phyloP scores from a whole-genome alignment of 768 basidiomycete species.

The Lactifluus rugatus region DNA sequence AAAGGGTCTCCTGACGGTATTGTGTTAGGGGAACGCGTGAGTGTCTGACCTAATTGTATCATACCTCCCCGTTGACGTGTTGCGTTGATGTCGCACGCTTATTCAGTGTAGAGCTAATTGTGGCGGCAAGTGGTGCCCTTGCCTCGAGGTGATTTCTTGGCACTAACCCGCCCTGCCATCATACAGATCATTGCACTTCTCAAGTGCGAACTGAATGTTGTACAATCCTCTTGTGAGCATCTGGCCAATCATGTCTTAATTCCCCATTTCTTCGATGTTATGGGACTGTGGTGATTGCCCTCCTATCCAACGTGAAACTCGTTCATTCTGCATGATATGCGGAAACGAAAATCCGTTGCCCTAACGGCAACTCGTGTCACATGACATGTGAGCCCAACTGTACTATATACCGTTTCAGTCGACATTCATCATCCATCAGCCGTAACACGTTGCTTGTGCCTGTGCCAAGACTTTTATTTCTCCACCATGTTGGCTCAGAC shows the following conservation, averaged over 20 bases:
- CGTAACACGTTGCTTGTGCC: not conserved
- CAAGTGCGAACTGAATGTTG: conserved; percentile 36
- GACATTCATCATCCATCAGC: not conserved
- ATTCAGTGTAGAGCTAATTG: conserved; percentile 34
- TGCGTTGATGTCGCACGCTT: not conserved
- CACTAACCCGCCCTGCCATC: conserved; percentile 8
- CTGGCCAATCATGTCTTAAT: not conserved
- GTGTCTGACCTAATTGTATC: not conserved
- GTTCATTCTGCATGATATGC: not conserved
- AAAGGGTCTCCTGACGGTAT: not conserved
- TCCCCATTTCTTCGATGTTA: not conserved
- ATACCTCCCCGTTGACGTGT: not conserved
- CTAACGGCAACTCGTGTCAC: not conserved
- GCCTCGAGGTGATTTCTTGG: not conserved
- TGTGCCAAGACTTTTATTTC: not conserved
- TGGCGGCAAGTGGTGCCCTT: conserved; percentile 27
- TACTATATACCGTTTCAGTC: not conserved
- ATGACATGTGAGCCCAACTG: not conserved
- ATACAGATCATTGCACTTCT: conserved; percentile 37
- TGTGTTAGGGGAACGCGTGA: conserved; percentile 25
- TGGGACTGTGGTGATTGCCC: not conserved
- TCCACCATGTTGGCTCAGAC: not conserved
- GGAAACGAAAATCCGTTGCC: too few species aligned
- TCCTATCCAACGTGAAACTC: not conserved
- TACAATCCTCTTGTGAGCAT: conserved; percentile 36